These are phyloP conservation scores for Saccharomycopsis javanensis DNA, from an alignment of 805 yeast species.

Conservation along the genomic window DNA sequence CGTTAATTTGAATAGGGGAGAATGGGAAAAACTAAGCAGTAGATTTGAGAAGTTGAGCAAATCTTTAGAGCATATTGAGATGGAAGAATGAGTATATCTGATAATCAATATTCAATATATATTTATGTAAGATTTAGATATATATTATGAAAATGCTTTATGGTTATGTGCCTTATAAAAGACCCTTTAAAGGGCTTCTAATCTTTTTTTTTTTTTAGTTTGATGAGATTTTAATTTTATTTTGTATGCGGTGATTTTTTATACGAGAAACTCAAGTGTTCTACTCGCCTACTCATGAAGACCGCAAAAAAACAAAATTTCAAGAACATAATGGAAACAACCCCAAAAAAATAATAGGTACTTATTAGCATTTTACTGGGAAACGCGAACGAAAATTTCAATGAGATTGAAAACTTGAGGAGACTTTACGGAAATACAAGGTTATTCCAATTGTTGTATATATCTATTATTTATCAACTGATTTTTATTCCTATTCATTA, in stretches of 20 bases:
- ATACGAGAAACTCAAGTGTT: not conserved
- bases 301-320: not conserved
- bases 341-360: not conserved
- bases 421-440: no score
- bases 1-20: constrained; percentile 5
- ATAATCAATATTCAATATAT: not conserved
- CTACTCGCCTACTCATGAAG: not conserved
- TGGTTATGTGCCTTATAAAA: not conserved
- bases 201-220: not conserved
- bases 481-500: not conserved
- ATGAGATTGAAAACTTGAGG: not conserved
- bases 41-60: constrained; percentile 5
- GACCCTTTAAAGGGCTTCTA: not conserved
- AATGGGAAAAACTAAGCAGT: constrained; percentile 8
- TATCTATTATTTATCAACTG: no score
- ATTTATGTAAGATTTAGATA: not conserved
- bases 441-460: no score
- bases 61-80: not conserved
- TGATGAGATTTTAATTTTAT: no score
- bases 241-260: not conserved
- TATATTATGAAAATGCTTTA: no score
- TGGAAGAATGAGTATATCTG: not conserved
- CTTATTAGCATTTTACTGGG: not conserved
- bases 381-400: not conserved
- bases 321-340: not conserved